These are phyloP conservation scores for Aureobasidium mangrovei DNA, from an alignment of 2,329 filamentous ascomycete genomes.

Conservation along the genomic window DNA sequence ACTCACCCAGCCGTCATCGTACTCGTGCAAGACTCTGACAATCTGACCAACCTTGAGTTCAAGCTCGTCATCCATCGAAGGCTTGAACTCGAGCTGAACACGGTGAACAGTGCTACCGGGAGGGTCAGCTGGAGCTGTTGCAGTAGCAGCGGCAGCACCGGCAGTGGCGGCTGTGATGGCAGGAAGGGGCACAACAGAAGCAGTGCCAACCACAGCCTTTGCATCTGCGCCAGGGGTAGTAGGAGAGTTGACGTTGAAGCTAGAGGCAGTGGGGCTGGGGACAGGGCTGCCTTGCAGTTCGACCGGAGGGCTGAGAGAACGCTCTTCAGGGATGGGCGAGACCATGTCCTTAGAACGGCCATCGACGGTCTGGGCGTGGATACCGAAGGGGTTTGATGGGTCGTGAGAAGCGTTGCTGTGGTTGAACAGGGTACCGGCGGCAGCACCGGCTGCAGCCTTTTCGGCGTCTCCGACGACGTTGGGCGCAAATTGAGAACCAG, in stretches of 20 bases:
- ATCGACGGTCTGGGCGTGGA: slow-evolving; percentile 30
- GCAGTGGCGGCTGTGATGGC: slow-evolving; percentile 32
- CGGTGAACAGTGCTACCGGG: slow-evolving; percentile 64
- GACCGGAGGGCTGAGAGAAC: slow-evolving; percentile 10
- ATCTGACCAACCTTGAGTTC: slow-evolving; percentile 72
- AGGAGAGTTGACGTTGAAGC: slow-evolving; percentile 17
- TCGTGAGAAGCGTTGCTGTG: slow-evolving; percentile 25
- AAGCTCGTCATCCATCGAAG: slow-evolving; percentile 87
- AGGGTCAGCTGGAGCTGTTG: slow-evolving; percentile 36
- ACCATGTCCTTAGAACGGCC: slow-evolving; percentile 25
- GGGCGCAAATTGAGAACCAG: slow-evolving; percentile 74
- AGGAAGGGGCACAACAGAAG: slow-evolving; percentile 30
- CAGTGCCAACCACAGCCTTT: slow-evolving; percentile 23
- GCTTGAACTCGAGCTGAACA: slow-evolving; percentile 88
- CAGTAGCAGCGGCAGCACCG: slow-evolving; percentile 31
- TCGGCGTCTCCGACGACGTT: slow-evolving; percentile 43
- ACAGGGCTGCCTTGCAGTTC: slow-evolving; percentile 14
- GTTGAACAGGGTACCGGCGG: slow-evolving; percentile 19
- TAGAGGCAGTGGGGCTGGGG: slow-evolving; percentile 12
- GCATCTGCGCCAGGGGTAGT: slow-evolving; percentile 18
- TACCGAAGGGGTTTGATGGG: slow-evolving; percentile 29
- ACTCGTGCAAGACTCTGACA: slow-evolving; percentile 85
- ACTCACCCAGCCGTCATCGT: slow-evolving; percentile 96
- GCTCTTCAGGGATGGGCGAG: slow-evolving; percentile 17
- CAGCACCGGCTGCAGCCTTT: slow-evolving; percentile 28